Evolutionary conservation across 2,329 filamentous ascomycete species (phyloP).

Genomic region (Samsoniella hepiali): DNA sequence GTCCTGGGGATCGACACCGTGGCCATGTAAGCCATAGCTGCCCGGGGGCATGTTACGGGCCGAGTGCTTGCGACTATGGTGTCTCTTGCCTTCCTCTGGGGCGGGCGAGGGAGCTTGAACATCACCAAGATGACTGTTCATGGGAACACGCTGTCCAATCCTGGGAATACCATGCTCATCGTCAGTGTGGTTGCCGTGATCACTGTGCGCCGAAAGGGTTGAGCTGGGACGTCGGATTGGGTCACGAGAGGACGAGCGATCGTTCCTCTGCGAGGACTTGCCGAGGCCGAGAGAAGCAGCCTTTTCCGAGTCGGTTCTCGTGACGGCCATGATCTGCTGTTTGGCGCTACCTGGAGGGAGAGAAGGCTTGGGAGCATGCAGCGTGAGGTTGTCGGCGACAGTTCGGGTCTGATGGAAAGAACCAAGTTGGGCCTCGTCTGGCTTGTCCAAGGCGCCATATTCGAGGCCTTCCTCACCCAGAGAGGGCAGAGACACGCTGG

Average conservation of each 20-base stretch:
- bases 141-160: slow-evolving; percentile 87
- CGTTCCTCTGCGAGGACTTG: slow-evolving; percentile 57
- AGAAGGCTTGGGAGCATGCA: slow-evolving; percentile 86
- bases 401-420: slow-evolving; percentile 70
- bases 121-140: slow-evolving; percentile 89
- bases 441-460: slow-evolving; percentile 63
- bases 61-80: slow-evolving; percentile 71
- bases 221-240: slow-evolving; percentile 64
- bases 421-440: slow-evolving; percentile 39
- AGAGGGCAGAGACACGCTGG: slow-evolving; percentile 77
- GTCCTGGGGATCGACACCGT: slow-evolving; percentile 71
- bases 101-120: slow-evolving; percentile 87
- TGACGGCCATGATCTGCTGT: slow-evolving; percentile 77
- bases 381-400: slow-evolving; percentile 74
- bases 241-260: slow-evolving; percentile 40
- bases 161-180: slow-evolving; percentile 89
- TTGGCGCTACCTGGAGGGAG: slow-evolving; percentile 78
- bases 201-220: slow-evolving; percentile 49
- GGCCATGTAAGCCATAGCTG: slow-evolving; percentile 90
- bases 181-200: slow-evolving; percentile 50
- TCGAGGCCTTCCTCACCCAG: slow-evolving; percentile 88
- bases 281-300: slow-evolving; percentile 84
- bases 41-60: slow-evolving; percentile 71
- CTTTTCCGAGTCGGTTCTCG: slow-evolving; percentile 84
- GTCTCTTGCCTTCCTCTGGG: slow-evolving; percentile 41